These are phyloP conservation scores for Pascua guehoae DNA, from an alignment of 1,284 basidiomycete species.

Conservation along the genomic window DNA sequence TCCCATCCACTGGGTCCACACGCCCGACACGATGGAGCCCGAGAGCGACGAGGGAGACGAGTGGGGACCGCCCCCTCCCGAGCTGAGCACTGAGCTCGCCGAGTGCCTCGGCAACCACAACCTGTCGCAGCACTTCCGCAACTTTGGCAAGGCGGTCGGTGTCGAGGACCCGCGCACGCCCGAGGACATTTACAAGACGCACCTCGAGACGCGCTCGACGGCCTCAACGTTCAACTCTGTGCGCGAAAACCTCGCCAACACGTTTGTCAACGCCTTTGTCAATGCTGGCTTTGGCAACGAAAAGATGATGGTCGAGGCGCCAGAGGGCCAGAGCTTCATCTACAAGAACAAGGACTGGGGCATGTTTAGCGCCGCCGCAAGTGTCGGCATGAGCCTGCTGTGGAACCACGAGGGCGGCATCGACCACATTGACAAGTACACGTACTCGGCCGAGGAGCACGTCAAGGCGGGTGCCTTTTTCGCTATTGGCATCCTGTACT, in stretches of 20 bases:
- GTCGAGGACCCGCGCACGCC: conserved; percentile 85
- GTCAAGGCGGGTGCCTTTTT: conserved; percentile 97
- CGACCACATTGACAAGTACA: conserved; percentile 95
- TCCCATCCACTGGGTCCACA: conserved; percentile 83
- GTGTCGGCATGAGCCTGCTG: conserved; percentile 83
- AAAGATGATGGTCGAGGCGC: conserved; percentile 93
- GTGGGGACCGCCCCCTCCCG: conserved; percentile 48
- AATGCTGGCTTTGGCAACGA: conserved; percentile 99
- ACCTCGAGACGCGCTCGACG: conserved; percentile 73
- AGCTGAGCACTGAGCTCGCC: conserved; percentile 76
- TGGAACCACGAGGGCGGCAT: conserved; percentile 97
- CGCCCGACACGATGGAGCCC: conserved; percentile 51
- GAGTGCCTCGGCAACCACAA: conserved; percentile 81
- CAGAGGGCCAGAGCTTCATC: conserved; percentile 95
- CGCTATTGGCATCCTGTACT: conserved; percentile 90
- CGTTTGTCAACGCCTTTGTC: conserved; percentile 98
- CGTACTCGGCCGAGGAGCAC: conserved; percentile 91
- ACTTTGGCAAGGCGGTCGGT: conserved; percentile 92
- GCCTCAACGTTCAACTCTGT: conserved; percentile 80
- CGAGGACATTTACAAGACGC: conserved; percentile 97
- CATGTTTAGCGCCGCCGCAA: conserved; percentile 95
- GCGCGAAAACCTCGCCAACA: conserved; percentile 88
- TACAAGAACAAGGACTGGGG: conserved; percentile 99
- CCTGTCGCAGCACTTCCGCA: conserved; percentile 78
- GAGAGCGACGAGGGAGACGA: conserved; percentile 54